Base-by-base conservation (phyloP, 805 yeast species). In the Yarrowia phangngaensis region DNA sequence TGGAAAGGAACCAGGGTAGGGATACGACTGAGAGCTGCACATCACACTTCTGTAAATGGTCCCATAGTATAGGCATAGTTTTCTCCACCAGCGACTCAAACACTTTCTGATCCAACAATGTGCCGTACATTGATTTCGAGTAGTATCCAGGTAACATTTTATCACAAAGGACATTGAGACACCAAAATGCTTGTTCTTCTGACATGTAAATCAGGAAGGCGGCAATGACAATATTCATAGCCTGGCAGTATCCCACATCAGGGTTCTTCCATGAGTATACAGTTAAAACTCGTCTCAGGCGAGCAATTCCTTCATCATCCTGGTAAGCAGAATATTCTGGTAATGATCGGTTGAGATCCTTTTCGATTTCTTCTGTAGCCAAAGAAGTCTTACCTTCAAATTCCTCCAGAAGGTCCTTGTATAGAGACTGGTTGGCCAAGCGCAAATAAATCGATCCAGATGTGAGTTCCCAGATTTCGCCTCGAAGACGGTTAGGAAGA, bases 181-280 rank as follows among this genome's bases (percentile, higher is more conserved):
- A 78, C 97, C 97, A 92, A 61, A 87, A 92, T 0, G 96, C 97
- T 65, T 92, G 97, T 56, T 90, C 98, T 64, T 92, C 99, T 7
- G 94, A 83, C 83, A 86, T 88, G 54, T 60, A 69, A 41, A 70
- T 70, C 20, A 70, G 79, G 59, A 79, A 74, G 1, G 72, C 71
- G 1, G 74, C 74, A 3, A 67, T 70, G 11, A 70, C 74, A 45
- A 92, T 92, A 62, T 92, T 92, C 98, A 94, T 92, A 1, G 97
- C 98, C 65, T 92, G 98, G 63, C 99, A 92, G 64, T 92, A 92
- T 0, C 99, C 99, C 19, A 92, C 86, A 31, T 90, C 95, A 0
- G 95, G 96, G 62, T 89, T 88, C 55, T 84, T 85, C 97, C 97
- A 92, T 0, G 96, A 85, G 60, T 89, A 92, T 0, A 96, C 96